Conservation (phyloP, 1,284 basidiomycete genomes). For the Sporisorium sorghi region DNA sequence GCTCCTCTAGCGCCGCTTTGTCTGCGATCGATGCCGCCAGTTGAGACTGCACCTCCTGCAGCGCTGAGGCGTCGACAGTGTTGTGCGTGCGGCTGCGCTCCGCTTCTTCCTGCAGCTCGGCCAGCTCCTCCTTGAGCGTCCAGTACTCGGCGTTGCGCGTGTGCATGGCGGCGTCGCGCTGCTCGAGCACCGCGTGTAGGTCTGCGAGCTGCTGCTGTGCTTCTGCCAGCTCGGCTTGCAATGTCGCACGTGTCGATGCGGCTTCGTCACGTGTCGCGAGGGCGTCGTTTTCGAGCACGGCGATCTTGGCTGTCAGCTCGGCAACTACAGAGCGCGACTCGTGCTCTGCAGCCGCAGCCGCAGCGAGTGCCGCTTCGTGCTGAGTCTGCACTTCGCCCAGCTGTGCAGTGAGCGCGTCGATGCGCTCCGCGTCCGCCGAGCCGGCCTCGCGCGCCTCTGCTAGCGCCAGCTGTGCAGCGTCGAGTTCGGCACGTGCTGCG, state of each 20-base stretch:
- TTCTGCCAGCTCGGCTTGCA: slow-evolving; percentile 3
- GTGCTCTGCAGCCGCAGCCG: neutral
- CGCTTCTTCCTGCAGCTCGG: slow-evolving; percentile 48
- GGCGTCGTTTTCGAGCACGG: neutral
- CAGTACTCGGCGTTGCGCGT: slow-evolving; percentile 51
- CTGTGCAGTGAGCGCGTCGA: slow-evolving; percentile 19
- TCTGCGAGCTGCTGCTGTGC: slow-evolving; percentile 7
- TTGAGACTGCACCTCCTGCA: slow-evolving; percentile 3
- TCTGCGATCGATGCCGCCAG: neutral
- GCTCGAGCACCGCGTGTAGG: slow-evolving; percentile 17
- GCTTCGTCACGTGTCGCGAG: neutral
- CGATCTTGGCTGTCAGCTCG: slow-evolving; percentile 1
- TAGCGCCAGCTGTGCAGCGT: slow-evolving; percentile 11
- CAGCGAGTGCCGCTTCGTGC: neutral
- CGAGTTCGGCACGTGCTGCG: neutral
- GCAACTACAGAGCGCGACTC: neutral
- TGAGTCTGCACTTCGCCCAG: slow-evolving; percentile 1
- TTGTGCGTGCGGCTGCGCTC: slow-evolving; percentile 15
- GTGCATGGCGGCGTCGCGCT: slow-evolving; percentile 22
- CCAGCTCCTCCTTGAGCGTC: slow-evolving; percentile 57
- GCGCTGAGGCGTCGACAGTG: neutral
- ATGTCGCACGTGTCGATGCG: neutral
- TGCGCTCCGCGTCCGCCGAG: slow-evolving; percentile 19
- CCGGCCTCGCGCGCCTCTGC: slow-evolving; percentile 30
- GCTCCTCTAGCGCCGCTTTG: neutral